These are phyloP conservation scores for Aspergillus ochraceoroseus DNA, from an alignment of 2,329 filamentous ascomycete species.

Conservation along the genomic window DNA sequence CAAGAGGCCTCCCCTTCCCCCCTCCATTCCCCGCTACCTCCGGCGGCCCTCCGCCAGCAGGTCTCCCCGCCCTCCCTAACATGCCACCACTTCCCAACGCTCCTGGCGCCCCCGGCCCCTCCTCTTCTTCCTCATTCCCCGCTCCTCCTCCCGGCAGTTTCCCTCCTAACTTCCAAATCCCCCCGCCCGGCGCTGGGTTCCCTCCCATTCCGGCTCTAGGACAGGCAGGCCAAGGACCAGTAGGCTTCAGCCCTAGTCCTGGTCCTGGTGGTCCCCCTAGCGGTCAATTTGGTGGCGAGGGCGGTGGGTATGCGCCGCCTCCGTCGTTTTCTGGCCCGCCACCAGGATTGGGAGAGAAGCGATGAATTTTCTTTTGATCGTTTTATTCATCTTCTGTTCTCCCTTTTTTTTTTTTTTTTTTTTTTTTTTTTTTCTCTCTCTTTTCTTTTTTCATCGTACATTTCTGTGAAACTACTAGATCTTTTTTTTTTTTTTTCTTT, in stretches of 20 bases:
- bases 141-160: slow-evolving; percentile 25
- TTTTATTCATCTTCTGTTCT: slow-evolving; percentile 1
- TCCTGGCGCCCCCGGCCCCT: slow-evolving; percentile 42
- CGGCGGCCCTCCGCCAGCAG: slow-evolving; percentile 37
- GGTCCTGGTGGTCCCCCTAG: slow-evolving; percentile 28
- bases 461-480: not conserved
- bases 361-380: slow-evolving; percentile 14
- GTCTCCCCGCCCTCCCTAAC: slow-evolving; percentile 36
- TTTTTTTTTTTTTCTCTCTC: slow-evolving; percentile 1
- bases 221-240: slow-evolving; percentile 25
- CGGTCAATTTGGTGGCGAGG: too few relatives aligned
- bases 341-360: slow-evolving; percentile 30
- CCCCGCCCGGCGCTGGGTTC: slow-evolving; percentile 28
- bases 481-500: slow-evolving; percentile 4
- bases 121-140: too few relatives aligned
- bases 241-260: slow-evolving; percentile 25
- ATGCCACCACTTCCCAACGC: slow-evolving; percentile 43
- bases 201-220: slow-evolving; percentile 32
- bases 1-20: slow-evolving; percentile 52
- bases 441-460: slow-evolving; percentile 2
- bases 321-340: slow-evolving; percentile 23
- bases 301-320: slow-evolving; percentile 29
- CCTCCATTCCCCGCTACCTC: slow-evolving; percentile 39
- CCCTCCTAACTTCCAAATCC: slow-evolving; percentile 46
- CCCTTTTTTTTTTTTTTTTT: slow-evolving; percentile 6